Conservation (phyloP, 257 asterid genomes). For the Mitragyna speciosa region DNA sequence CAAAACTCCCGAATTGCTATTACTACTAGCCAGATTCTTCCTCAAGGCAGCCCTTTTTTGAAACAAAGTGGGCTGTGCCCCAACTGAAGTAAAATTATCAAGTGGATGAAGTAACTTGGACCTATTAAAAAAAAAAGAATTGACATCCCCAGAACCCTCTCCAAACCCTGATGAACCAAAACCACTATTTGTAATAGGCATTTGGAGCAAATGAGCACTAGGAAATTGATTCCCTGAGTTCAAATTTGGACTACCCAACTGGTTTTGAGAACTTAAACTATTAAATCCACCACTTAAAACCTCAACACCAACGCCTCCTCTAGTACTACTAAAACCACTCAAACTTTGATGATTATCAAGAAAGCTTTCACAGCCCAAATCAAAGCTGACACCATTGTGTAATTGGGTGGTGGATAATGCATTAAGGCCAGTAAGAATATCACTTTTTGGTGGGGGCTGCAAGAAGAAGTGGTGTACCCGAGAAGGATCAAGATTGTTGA, state of each 20-base stretch:
- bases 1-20: slow-evolving; percentile 47
- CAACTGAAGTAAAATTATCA: slow-evolving; percentile 59
- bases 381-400: slow-evolving; percentile 35
- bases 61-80: slow-evolving; percentile 82
- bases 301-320: slow-evolving; percentile 17
- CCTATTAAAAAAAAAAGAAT: slow-evolving; percentile 53
- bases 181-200: slow-evolving; percentile 37
- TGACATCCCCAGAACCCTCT: slow-evolving; percentile 33
- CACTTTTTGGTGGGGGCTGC: slow-evolving; percentile 39
- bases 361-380: slow-evolving; percentile 59
- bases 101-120: slow-evolving; percentile 76
- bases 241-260: slow-evolving; percentile 37
- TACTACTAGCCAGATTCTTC: slow-evolving; percentile 26
- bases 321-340: slow-evolving; percentile 28
- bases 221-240: slow-evolving; percentile 33
- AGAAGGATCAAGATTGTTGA: slow-evolving; percentile 52
- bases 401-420: slow-evolving; percentile 34
- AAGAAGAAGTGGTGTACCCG: slow-evolving; percentile 51
- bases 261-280: slow-evolving; percentile 45
- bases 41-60: slow-evolving; percentile 88
- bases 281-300: slow-evolving; percentile 30
- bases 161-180: slow-evolving; percentile 44
- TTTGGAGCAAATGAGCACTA: slow-evolving; percentile 30
- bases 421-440: slow-evolving; percentile 20
- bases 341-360: slow-evolving; percentile 43